Evolutionary conservation across 2,329 filamentous ascomycete genomes (phyloP), one percentile per base, ranked within the genome.

Genomic region (Remersonia thermophila): DNA sequence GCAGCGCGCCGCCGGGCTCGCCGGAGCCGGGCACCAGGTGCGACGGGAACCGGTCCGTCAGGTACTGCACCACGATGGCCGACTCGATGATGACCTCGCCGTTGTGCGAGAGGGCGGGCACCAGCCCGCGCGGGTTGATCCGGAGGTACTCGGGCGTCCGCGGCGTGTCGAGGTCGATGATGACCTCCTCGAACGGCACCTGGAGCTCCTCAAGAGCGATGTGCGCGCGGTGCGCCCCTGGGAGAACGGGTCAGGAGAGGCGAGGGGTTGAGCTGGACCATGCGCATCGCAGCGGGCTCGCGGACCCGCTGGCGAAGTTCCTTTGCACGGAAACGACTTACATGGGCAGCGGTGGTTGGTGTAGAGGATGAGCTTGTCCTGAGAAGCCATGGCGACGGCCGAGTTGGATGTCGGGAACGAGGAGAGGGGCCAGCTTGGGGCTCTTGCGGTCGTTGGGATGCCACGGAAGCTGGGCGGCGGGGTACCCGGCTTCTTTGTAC

Each of bases 71-170:
- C n/a, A 89, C 74, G 43, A 89, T 71, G 44, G 63, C 75, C 2
- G 80, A 84, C 55, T 91, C 83, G 36, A 71, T 75, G 51, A 91
- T 65, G 53, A 83, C 78, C 43, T 80, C 67, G 42, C 65, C 67
- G 43, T 74, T 67, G 62, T 80, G 80, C 16, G 71, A 68, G 38
- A 91, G 60, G 0, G 75, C 62, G 1, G 84, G 83, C 4, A 91
- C 82, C 3, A 86, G 71, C 11, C 84, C 84, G 38, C 82, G 75
- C 46, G 83, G 82, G 61, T 89, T 87, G 53, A 91, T 61, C 35
- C 77, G 64, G 7, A 91, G 69, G 54, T 89, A 91, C 65, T 78
- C 83, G 27, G 71, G 63, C 18, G 79, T 75, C 8, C 83, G 74
- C 0, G 83, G 83, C 8, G 58, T 69, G 47, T 61, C 57, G 32